phyloP scores from a whole-genome alignment of 108 stramenopile genomes.

The Nannochloropsis gaditana region DNA sequence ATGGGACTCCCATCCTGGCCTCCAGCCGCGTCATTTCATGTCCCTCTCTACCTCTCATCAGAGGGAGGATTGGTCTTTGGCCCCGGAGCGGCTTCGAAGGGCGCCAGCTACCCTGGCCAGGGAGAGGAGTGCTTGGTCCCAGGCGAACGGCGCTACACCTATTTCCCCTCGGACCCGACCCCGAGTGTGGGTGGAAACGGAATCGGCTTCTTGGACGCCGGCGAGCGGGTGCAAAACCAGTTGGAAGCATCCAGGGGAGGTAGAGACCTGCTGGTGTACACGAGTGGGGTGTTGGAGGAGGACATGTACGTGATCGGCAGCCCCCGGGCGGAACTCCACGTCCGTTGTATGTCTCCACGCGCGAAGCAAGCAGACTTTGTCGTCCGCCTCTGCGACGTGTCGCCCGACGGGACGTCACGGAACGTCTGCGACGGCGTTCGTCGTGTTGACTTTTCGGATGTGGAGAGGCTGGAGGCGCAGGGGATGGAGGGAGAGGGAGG shows the following conservation, averaged over 20 bases:
- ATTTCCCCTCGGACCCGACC: slow-evolving; percentile 11
- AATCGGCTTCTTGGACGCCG: not conserved
- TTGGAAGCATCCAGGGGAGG: not conserved
- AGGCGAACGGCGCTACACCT: not conserved
- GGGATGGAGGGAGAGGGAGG: not conserved
- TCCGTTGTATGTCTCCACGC: not conserved
- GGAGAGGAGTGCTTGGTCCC: not conserved
- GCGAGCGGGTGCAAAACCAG: not conserved
- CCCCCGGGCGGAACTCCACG: slow-evolving; percentile 4
- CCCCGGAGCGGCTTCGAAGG: not conserved
- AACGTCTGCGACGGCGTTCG: not conserved
- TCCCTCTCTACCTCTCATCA: not conserved
- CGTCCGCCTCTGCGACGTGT: not conserved
- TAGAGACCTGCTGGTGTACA: slow-evolving; percentile 8
- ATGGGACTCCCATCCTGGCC: not conserved
- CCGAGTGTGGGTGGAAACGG: not conserved
- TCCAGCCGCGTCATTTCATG: not conserved
- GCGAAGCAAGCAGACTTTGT: not conserved
- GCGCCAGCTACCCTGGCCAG: not conserved
- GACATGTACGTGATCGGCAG: slow-evolving; percentile 1
- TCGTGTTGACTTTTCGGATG: not conserved
- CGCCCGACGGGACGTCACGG: not conserved
- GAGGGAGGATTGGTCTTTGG: not conserved
- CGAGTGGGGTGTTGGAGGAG: not conserved
- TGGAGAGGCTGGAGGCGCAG: not conserved